Base-by-base conservation (phyloP, 129 eudicot species). In the Artemisia annua region DNA sequence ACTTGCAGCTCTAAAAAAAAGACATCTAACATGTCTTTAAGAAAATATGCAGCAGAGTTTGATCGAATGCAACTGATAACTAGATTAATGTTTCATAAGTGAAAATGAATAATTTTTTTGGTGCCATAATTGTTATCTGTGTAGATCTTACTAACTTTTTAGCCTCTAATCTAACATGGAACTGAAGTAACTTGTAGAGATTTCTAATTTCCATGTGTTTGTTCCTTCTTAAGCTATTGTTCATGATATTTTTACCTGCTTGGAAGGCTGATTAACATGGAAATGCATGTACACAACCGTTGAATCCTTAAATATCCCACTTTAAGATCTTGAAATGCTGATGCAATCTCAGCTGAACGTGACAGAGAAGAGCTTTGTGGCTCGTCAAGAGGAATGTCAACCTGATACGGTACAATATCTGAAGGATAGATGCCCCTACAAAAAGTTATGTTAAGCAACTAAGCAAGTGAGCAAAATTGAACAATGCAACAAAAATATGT, bases 391-490 rank as follows among this genome's bases (percentile, higher is more conserved):
- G 61, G 66, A 70, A 81, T 80, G 66, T 71, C 50, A 26, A 78
- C 20, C 51, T 80, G 69, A 66, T 75, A 48, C 16, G 95, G 91
- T 49, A 85, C 35, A 63, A 74, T 75, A 43, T 87, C 91, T 4
- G 87, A 90, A 20, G 94, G 97, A 67, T 90, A 90, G 58, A 85
- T 51, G 54, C 97, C 97, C 30, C 96, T 89, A 82, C 79, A 58
- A 48, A 39, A 3, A 69, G 44, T 62, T 55, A 46, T 24, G 46
- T 20, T 15, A 57, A 60, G 44, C 63, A 43, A 24, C 16, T 15
- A 57, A 60, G 44, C 63, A 43, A 24, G 83, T 81, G 15, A 75
- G 46, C 2, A 6, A 12, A 26, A 28, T 1, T 11, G 16, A 11
- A 57, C 30, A 35, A 43, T 70, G 67, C 28, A 43, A 22, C 12